These are phyloP conservation scores for Auricularia heimuer DNA, from an alignment of 768 basidiomycete species.

Conservation along the genomic window DNA sequence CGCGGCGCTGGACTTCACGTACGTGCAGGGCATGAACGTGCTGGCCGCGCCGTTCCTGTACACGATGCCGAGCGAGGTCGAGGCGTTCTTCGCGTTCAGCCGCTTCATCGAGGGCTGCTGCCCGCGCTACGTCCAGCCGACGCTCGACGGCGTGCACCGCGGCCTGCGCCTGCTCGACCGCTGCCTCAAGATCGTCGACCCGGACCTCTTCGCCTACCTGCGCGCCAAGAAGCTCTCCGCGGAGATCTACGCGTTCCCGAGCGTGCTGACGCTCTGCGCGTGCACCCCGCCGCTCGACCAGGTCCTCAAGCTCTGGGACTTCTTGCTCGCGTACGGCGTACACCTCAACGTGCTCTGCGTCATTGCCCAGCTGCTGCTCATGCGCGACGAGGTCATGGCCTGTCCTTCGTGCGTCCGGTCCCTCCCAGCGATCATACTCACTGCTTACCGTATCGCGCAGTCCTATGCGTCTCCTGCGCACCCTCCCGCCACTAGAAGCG, in stretches of 20 bases:
- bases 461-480: conserved; percentile 67
- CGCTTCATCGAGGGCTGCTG: conserved; percentile 93
- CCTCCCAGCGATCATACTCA: no score
- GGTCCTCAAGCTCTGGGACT: conserved; percentile 94
- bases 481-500: conserved; percentile 87
- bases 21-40: conserved; percentile 99
- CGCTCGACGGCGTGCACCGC: conserved; percentile 88
- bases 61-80: conserved; percentile 94
- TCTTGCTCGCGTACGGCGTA: conserved; percentile 90
- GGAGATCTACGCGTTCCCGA: conserved; percentile 96
- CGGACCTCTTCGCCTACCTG: conserved; percentile 70
- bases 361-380: conserved; percentile 86
- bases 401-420: conserved; percentile 60
- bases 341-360: conserved; percentile 96
- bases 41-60: conserved; percentile 96
- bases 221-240: conserved; percentile 87
- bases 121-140: conserved; percentile 95
- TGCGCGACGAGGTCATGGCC: conserved; percentile 82
- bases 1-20: conserved; percentile 79
- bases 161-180: conserved; percentile 83
- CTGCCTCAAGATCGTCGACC: conserved; percentile 86
- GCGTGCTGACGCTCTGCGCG: conserved; percentile 88
- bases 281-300: conserved; percentile 95
- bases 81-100: conserved; percentile 94
- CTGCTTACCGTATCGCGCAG: no score